These are phyloP conservation scores for Penicillium taxi DNA, from an alignment of 495 filamentous ascomycete genomes.

Conservation along the genomic window DNA sequence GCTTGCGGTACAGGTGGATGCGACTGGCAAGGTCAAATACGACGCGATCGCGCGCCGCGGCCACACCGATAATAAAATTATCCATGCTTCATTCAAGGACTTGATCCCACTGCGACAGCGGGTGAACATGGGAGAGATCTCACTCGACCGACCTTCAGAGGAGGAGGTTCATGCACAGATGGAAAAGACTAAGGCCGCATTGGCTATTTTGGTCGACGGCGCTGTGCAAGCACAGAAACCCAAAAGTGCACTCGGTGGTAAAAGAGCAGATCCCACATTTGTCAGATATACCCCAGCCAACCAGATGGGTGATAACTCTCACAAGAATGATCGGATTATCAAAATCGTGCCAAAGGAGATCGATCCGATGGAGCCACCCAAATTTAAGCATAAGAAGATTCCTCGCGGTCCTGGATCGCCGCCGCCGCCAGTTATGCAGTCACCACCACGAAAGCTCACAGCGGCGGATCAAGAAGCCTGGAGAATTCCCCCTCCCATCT, in stretches of 20 bases:
- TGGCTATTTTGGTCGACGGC: conserved; percentile 72
- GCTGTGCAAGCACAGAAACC: conserved; percentile 90
- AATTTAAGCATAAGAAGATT: conserved; percentile 98
- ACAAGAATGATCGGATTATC: conserved; percentile 92
- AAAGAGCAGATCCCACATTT: conserved; percentile 79
- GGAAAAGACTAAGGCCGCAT: conserved; percentile 79
- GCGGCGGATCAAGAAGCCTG: conserved; percentile 96
- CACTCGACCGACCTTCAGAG: conserved; percentile 76
- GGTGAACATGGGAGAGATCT: conserved; percentile 88
- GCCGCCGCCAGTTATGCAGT: conserved; percentile 91
- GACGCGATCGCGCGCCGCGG: conserved; percentile 91
- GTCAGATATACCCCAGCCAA: conserved; percentile 93
- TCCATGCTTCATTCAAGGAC: conserved; percentile 95
- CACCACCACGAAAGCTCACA: conserved; percentile 87
- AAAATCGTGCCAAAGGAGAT: conserved; percentile 93
- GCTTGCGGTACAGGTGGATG: conserved; percentile 83
- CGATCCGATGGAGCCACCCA: conserved; percentile 97
- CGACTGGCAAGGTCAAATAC: conserved; percentile 88
- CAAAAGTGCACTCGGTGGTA: conserved; percentile 77
- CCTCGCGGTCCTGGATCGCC: conserved; percentile 88
- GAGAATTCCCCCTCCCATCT: conserved; percentile 90
- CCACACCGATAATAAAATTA: conserved; percentile 71
- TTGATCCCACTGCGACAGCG: conserved; percentile 90
- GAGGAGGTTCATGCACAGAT: conserved; percentile 75
- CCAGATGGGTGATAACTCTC: conserved; percentile 87